Conservation (phyloP, 2,329 filamentous ascomycete genomes). For the Xylariaceae sp. region DNA sequence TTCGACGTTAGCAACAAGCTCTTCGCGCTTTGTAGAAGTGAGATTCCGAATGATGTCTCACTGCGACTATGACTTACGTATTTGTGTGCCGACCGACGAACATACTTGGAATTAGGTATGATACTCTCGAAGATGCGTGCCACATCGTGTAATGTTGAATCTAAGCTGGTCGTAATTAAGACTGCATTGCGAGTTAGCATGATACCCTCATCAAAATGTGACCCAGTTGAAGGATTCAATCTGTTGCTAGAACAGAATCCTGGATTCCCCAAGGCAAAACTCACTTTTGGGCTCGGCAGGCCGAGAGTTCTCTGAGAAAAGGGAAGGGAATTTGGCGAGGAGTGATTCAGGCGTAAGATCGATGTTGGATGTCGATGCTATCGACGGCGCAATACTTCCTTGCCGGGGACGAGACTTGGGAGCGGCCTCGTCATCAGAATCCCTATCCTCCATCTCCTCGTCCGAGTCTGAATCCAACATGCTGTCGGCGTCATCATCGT, state of each 20-base stretch:
- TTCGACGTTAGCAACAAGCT: constrained; percentile 3
- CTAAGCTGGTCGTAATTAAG: constrained; percentile 84
- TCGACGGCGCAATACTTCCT: constrained; percentile 51
- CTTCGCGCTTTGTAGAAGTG: background rate
- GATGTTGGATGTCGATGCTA: constrained; percentile 54
- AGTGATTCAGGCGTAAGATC: constrained; percentile 58
- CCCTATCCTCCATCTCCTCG: constrained; percentile 42
- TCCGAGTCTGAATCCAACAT: constrained; percentile 66
- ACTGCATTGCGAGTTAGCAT: constrained; percentile 36
- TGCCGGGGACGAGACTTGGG: constrained; percentile 43
- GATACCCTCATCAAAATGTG: background rate
- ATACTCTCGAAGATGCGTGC: constrained; percentile 71
- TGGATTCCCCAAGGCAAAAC: background rate
- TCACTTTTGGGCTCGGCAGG: constrained; percentile 61
- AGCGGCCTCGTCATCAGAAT: constrained; percentile 31
- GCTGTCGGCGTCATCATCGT: constrained; percentile 59
- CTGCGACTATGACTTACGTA: constrained; percentile 41
- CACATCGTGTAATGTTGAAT: constrained; percentile 81
- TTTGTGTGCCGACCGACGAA: constrained; percentile 76
- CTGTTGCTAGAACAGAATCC: too few relatives aligned
- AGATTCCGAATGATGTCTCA: too few relatives aligned
- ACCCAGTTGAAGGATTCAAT: too few relatives aligned
- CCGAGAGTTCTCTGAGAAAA: constrained; percentile 53
- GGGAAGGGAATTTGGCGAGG: constrained; percentile 55
- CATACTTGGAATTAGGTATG: constrained; percentile 83